These are phyloP conservation scores for Paramecium caudatum DNA, from an alignment of 73 alveolate genomes.

Conservation along the genomic window DNA sequence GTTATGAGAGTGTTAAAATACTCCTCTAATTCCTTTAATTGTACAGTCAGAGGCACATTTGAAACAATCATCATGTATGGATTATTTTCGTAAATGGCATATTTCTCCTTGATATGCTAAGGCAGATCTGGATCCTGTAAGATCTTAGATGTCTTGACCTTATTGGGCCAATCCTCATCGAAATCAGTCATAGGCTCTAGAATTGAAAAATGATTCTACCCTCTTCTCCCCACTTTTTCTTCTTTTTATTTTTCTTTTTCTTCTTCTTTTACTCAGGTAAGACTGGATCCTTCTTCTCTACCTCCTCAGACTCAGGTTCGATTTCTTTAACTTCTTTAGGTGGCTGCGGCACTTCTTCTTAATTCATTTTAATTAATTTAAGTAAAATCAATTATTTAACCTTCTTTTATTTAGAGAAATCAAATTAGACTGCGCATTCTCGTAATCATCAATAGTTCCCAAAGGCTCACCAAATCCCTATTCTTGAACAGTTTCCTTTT, in stretches of 20 bases:
- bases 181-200: constrained; percentile 60
- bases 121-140: constrained; percentile 63
- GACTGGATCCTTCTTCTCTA: background rate
- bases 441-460: constrained; percentile 36
- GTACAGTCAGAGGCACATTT: constrained; percentile 41
- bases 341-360: constrained; percentile 1
- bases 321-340: background rate
- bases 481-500: background rate
- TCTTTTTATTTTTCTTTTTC: constrained; percentile 59
- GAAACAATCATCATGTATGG: constrained; percentile 65
- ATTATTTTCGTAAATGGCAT: constrained; percentile 63
- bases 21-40: constrained; percentile 55
- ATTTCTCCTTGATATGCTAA: constrained; percentile 56
- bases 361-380: constrained; percentile 20
- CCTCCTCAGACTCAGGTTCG: constrained; percentile 17
- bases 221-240: constrained; percentile 70
- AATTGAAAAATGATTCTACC: background rate
- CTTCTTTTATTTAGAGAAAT: background rate
- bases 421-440: background rate
- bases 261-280: constrained; percentile 23
- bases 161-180: constrained; percentile 63
- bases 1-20: constrained; percentile 58
- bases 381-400: constrained; percentile 4
- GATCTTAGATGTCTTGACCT: background rate
- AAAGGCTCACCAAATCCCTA: constrained; percentile 38